A percentile compares a stretch with the other conserved stretches of the same genome.
These are phyloP conservation scores for Primulina tabacum DNA, from an alignment of 257 asterid species.

Conservation along the genomic window DNA sequence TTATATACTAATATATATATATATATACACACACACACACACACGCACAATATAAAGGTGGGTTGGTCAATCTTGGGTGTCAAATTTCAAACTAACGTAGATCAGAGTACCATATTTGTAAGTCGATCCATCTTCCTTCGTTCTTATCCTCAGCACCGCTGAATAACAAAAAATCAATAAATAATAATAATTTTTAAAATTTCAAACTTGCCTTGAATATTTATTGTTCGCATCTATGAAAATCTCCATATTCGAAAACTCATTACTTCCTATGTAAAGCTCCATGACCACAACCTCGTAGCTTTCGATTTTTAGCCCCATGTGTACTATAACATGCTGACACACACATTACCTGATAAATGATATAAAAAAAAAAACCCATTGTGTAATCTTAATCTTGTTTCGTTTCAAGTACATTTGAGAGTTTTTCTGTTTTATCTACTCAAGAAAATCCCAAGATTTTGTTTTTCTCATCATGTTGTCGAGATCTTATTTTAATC, in stretches of 20 bases:
- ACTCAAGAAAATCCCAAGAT: constrained; percentile 17
- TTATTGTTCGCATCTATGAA: not conserved
- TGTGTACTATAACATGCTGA: not conserved
- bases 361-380: not conserved
- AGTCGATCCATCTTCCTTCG: constrained; percentile 18
- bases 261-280: constrained; percentile 1
- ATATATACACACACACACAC: no score
- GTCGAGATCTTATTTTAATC: constrained; percentile 80
- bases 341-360: not conserved
- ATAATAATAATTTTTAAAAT: not conserved
- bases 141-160: not conserved
- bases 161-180: not conserved
- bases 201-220: not conserved
- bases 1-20: no score
- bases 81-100: constrained; percentile 35
- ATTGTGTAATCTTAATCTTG: not conserved
- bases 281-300: constrained; percentile 30
- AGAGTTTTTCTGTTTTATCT: not conserved
- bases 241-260: constrained; percentile 26
- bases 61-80: constrained; percentile 28
- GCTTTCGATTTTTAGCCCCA: constrained; percentile 33
- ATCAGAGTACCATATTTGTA: constrained; percentile 11
- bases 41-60: no score
- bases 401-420: constrained; percentile 12
- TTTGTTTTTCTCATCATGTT: constrained; percentile 40